phyloP scores from a whole-genome alignment of 2,329 filamentous ascomycete species.

The Exophiala alcalophila region DNA sequence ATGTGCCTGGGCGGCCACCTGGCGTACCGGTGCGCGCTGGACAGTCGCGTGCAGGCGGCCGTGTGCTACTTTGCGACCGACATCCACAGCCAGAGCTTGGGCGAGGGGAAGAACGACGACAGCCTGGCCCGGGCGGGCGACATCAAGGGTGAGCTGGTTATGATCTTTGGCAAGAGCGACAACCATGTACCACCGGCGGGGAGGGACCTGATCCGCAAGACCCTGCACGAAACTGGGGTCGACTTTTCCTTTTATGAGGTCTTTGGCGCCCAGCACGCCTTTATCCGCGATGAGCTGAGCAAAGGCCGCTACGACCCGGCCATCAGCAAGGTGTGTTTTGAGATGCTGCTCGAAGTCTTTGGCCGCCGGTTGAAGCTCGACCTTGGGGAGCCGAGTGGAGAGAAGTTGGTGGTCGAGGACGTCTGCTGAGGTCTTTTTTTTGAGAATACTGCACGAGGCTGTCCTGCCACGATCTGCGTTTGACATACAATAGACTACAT shows the following conservation, averaged over 20 bases:
- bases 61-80: slow-evolving; percentile 93
- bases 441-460: too few relatives aligned
- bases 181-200: slow-evolving; percentile 83
- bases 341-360: slow-evolving; percentile 85
- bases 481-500: too few relatives aligned
- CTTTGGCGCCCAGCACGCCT: slow-evolving; percentile 92
- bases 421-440: slow-evolving; percentile 64
- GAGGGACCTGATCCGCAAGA: slow-evolving; percentile 77
- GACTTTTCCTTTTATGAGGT: slow-evolving; percentile 82
- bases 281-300: slow-evolving; percentile 86
- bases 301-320: slow-evolving; percentile 93
- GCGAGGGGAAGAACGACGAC: slow-evolving; percentile 63
- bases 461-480: too few relatives aligned
- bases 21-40: slow-evolving; percentile 69
- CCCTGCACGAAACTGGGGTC: slow-evolving; percentile 71
- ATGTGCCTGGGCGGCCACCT: slow-evolving; percentile 96
- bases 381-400: slow-evolving; percentile 65
- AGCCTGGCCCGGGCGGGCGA: slow-evolving; percentile 59
- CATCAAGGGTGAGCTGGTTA: slow-evolving; percentile 74
- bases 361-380: slow-evolving; percentile 73
- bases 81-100: slow-evolving; percentile 76
- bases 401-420: slow-evolving; percentile 64
- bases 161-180: slow-evolving; percentile 91
- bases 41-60: slow-evolving; percentile 70
- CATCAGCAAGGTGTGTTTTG: slow-evolving; percentile 82